A percentile compares a stretch with the other conserved stretches of the same genome.
phyloP scores from a whole-genome alignment of 1,139 yeast genomes.

The Blastobotrys serpentis region DNA sequence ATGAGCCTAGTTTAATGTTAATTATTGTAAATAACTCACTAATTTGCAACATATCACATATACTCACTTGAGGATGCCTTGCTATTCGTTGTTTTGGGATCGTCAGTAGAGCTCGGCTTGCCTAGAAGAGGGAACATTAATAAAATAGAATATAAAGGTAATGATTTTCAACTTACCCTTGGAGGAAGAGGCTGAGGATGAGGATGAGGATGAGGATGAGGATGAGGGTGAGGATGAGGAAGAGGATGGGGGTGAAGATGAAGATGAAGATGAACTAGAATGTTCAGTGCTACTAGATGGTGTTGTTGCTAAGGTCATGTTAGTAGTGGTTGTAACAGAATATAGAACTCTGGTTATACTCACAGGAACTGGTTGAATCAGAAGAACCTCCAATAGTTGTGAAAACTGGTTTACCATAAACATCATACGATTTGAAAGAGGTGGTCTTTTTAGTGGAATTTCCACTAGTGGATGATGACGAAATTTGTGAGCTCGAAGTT shows the following conservation, averaged over 20 bases:
- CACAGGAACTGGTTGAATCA: neutral
- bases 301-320: neutral
- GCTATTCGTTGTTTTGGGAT: neutral
- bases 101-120: neutral
- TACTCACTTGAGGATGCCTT: neutral
- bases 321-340: neutral
- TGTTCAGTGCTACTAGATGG: neutral
- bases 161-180: no score
- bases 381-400: slow-evolving; percentile 2
- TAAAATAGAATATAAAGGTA: no score
- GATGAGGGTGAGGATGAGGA: neutral
- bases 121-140: no score
- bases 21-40: no score
- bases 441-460: neutral
- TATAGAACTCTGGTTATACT: neutral
- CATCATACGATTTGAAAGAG: neutral
- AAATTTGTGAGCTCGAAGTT: neutral
- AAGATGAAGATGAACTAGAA: neutral
- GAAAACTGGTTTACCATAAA: neutral
- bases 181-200: neutral
- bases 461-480: neutral
- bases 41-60: neutral
- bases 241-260: neutral
- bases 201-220: neutral
- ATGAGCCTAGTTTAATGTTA: neutral